These are phyloP conservation scores for Aspergillus caelatus DNA, from an alignment of 2,329 filamentous ascomycete species.

Conservation along the genomic window DNA sequence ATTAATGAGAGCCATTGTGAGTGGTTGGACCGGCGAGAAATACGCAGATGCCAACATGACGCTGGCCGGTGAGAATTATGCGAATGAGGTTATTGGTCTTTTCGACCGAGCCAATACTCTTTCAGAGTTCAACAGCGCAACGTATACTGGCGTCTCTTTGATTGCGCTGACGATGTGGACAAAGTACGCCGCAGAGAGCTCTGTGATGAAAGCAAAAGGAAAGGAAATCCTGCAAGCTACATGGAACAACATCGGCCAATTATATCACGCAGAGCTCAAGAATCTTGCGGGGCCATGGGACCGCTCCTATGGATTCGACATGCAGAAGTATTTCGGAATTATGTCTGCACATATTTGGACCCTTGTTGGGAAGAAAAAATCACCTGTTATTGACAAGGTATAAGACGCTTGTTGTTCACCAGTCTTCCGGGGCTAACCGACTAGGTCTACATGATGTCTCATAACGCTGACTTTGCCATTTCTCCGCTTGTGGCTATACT, in stretches of 20 bases:
- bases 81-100: constrained; percentile 58
- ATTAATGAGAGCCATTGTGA: constrained; percentile 65
- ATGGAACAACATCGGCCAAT: constrained; percentile 53
- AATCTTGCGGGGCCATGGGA: constrained; percentile 69
- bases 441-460: constrained; percentile 9
- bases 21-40: constrained; percentile 61
- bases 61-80: constrained; percentile 55
- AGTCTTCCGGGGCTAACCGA: neutral
- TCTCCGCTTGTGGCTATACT: constrained; percentile 4
- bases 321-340: constrained; percentile 64
- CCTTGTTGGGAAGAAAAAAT: constrained; percentile 4
- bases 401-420: neutral
- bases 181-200: constrained; percentile 43
- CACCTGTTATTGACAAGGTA: neutral
- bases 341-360: constrained; percentile 42
- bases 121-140: constrained; percentile 65
- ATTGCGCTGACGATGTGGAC: constrained; percentile 62
- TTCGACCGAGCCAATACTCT: constrained; percentile 60
- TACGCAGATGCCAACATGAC: constrained; percentile 56
- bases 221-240: constrained; percentile 56
- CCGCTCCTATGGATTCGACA: constrained; percentile 64
- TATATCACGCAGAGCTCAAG: constrained; percentile 43
- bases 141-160: constrained; percentile 65
- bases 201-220: constrained; percentile 32
- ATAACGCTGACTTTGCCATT: constrained; percentile 6